phyloP scores from a whole-genome alignment of 2,329 filamentous ascomycete genomes.

The Cryphonectria naterciae region DNA sequence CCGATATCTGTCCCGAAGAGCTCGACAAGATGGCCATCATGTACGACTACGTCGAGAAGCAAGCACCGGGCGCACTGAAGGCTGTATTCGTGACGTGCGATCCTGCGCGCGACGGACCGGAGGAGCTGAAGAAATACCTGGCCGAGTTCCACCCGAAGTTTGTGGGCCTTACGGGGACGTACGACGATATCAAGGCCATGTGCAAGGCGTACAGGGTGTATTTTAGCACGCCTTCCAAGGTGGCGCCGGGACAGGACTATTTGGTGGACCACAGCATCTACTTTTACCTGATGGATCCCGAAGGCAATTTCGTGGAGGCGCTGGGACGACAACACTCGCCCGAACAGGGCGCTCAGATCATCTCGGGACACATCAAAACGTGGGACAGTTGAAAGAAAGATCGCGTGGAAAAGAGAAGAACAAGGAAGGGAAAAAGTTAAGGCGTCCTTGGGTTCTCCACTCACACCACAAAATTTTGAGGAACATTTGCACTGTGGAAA shows the following conservation, averaged over 20 bases:
- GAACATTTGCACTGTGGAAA: background rate
- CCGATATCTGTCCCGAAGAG: slow-evolving; percentile 98
- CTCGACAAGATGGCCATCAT: slow-evolving; percentile 99
- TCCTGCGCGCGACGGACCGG: slow-evolving; percentile 85
- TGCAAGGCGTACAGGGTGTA: slow-evolving; percentile 98
- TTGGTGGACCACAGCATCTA: slow-evolving; percentile 99
- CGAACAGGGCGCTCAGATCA: slow-evolving; percentile 80
- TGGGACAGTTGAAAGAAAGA: slow-evolving; percentile 40
- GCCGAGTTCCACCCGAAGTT: slow-evolving; percentile 87
- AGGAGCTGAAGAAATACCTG: slow-evolving; percentile 83
- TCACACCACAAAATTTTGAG: slow-evolving; percentile 6
- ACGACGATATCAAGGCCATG: slow-evolving; percentile 89
- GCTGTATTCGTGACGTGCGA: slow-evolving; percentile 97
- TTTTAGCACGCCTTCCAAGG: slow-evolving; percentile 87
- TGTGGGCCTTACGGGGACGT: slow-evolving; percentile 87
- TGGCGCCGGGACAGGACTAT: slow-evolving; percentile 94
- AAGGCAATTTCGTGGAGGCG: slow-evolving; percentile 97
- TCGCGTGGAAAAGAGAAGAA: background rate
- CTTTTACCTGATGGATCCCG: slow-evolving; percentile 99
- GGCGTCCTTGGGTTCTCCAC: slow-evolving; percentile 15
- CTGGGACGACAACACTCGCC: slow-evolving; percentile 94
- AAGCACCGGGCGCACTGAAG: slow-evolving; percentile 58
- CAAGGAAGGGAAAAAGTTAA: no score
- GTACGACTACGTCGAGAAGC: slow-evolving; percentile 71
- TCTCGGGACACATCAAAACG: slow-evolving; percentile 80